Percentiles rank a stretch among this genome's conserved stretches.
These are phyloP conservation scores for Strobilomyces confusus DNA, from an alignment of 768 basidiomycete species.

Conservation along the genomic window DNA sequence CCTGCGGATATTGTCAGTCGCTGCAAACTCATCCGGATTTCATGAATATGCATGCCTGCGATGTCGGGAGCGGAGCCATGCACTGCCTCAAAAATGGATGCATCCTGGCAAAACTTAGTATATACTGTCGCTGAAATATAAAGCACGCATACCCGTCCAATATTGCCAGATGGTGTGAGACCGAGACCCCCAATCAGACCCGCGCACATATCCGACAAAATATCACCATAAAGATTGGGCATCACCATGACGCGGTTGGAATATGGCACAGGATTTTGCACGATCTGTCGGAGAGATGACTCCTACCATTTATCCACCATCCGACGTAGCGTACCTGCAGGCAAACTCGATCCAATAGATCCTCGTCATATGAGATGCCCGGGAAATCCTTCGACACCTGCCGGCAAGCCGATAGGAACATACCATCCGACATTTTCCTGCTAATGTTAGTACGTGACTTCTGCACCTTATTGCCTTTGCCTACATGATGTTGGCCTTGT, in stretches of 20 bases:
- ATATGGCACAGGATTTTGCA: constrained; percentile 90
- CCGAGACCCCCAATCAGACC: constrained; percentile 98
- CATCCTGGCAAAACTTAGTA: constrained; percentile 57
- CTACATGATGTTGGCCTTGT: constrained; percentile 99
- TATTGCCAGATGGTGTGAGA: constrained; percentile 96
- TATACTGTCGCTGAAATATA: constrained; percentile 3
- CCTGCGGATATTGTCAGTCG: constrained; percentile 38
- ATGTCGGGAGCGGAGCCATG: constrained; percentile 99
- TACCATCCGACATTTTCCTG: constrained; percentile 99
- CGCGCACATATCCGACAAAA: constrained; percentile 97
- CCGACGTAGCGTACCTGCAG: constrained; percentile 56
- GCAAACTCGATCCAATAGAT: constrained; percentile 94
- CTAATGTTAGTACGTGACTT: constrained; percentile 12
- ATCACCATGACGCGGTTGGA: constrained; percentile 99
- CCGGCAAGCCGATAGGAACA: constrained; percentile 98
- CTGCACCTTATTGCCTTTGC: constrained; percentile 24
- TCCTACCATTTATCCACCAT: not conserved
- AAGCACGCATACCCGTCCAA: constrained; percentile 68
- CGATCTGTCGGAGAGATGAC: constrained; percentile 51
- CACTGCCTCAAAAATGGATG: constrained; percentile 99
- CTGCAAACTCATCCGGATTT: not conserved
- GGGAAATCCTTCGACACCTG: constrained; percentile 96
- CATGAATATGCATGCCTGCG: constrained; percentile 53
- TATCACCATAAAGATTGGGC: constrained; percentile 97
- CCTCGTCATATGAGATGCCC: constrained; percentile 90